A percentile compares a stretch with the other conserved stretches of the same genome.
Evolutionary conservation across 768 basidiomycete species (phyloP).

Genomic region (Ramaria sp.): DNA sequence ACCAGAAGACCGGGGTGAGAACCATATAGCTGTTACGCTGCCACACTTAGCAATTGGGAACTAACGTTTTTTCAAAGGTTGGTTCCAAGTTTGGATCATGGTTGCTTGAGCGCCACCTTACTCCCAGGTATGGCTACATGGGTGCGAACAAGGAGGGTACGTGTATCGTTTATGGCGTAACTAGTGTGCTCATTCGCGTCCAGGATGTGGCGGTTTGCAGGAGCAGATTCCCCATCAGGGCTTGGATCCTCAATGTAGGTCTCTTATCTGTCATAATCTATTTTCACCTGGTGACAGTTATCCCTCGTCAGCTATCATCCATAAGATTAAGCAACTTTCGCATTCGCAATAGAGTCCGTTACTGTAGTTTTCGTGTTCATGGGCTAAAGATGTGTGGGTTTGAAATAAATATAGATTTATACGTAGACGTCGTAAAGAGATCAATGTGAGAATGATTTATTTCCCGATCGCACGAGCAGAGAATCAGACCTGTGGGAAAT

Average conservation of each 20-base stretch:
- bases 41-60: background rate
- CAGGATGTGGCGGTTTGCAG: conserved; percentile 61
- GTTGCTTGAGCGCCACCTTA: conserved; percentile 72
- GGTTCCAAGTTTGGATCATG: conserved; percentile 80
- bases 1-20: conserved; percentile 76
- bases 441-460: too few species aligned
- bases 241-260: conserved; percentile 67
- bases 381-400: background rate
- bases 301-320: conserved; percentile 29
- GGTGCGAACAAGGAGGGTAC: conserved; percentile 58
- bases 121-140: conserved; percentile 75
- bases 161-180: background rate
- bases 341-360: conserved; percentile 10
- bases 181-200: conserved; percentile 11
- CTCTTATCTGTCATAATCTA: background rate
- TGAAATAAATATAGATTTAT: too few species aligned
- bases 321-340: conserved; percentile 32
- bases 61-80: conserved; percentile 31
- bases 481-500: too few species aligned
- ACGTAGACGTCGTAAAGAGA: background rate
- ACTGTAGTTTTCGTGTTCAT: background rate
- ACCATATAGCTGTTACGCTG: background rate
- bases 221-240: conserved; percentile 80
- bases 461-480: too few species aligned
- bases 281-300: background rate